Evolutionary conservation across 495 filamentous ascomycete species (phyloP).

Genomic region (Podospora appendiculata): DNA sequence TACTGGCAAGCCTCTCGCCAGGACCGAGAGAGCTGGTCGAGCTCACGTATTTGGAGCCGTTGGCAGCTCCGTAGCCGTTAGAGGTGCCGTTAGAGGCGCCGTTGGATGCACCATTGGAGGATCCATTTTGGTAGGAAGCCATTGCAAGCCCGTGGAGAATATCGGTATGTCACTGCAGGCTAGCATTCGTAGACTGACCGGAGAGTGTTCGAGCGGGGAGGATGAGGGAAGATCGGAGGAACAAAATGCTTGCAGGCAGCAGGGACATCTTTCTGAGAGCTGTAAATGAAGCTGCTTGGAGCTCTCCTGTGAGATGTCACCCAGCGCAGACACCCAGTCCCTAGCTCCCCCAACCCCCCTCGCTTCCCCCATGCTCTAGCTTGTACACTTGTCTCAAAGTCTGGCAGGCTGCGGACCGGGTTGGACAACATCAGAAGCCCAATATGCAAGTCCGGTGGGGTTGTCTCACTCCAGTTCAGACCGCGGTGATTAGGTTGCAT

Average conservation of each 20-base stretch:
- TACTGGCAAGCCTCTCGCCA: slow-evolving; percentile 13
- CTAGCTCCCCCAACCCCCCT: too few relatives aligned
- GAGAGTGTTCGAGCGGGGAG: background rate
- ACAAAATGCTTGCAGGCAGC: background rate
- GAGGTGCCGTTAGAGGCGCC: background rate
- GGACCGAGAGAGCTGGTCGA: background rate
- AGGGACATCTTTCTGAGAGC: background rate
- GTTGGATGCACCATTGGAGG: slow-evolving; percentile 3
- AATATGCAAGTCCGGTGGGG: slow-evolving; percentile 5
- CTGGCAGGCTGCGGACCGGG: too few relatives aligned
- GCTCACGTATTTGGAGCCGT: slow-evolving; percentile 4
- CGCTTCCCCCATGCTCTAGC: too few relatives aligned
- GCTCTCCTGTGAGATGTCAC: too few relatives aligned
- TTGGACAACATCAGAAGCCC: background rate
- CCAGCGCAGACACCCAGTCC: too few relatives aligned
- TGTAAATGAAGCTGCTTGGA: too few relatives aligned
- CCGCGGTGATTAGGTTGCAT: too few relatives aligned
- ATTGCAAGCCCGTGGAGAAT: background rate
- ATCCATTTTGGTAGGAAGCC: slow-evolving; percentile 11
- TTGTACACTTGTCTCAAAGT: too few relatives aligned
- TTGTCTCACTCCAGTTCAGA: background rate
- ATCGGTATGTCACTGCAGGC: background rate
- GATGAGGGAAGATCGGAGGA: background rate
- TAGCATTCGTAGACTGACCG: background rate
- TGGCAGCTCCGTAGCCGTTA: background rate